These are phyloP conservation scores for Acanthochlamys bracteata DNA, from an alignment of 106 monocot species.

Conservation along the genomic window DNA sequence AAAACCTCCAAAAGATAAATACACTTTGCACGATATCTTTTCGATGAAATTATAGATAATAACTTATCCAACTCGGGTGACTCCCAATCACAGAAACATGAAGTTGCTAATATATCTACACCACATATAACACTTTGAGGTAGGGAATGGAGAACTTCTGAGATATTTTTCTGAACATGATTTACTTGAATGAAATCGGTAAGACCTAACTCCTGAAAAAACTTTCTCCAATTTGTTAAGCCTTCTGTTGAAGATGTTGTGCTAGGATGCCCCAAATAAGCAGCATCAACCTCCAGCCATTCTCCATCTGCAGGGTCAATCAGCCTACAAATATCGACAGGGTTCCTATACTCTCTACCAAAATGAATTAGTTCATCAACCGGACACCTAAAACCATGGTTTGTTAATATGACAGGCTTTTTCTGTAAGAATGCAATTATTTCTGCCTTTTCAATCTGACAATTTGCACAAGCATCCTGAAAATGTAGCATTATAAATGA, in stretches of 20 bases:
- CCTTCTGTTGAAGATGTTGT: slow-evolving; percentile 21
- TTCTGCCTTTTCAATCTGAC: slow-evolving; percentile 49
- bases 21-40: slow-evolving; percentile 44
- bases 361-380: slow-evolving; percentile 69
- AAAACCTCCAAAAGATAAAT: slow-evolving; percentile 88
- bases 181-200: slow-evolving; percentile 89
- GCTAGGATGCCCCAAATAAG: slow-evolving; percentile 65
- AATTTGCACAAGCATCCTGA: slow-evolving; percentile 58
- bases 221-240: slow-evolving; percentile 50
- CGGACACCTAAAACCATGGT: slow-evolving; percentile 61
- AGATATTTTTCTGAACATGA: slow-evolving; percentile 27
- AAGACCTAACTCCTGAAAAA: slow-evolving; percentile 70
- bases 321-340: slow-evolving; percentile 42
- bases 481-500: slow-evolving; percentile 81
- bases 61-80: slow-evolving; percentile 68
- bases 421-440: slow-evolving; percentile 48
- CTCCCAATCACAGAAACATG: slow-evolving; percentile 62
- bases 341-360: slow-evolving; percentile 64
- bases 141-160: slow-evolving; percentile 16
- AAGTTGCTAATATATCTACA: background rate
- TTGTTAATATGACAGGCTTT: slow-evolving; percentile 52
- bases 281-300: slow-evolving; percentile 74
- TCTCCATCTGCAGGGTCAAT: slow-evolving; percentile 26
- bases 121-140: background rate
- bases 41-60: slow-evolving; percentile 55